Conservation (phyloP, 2,329 filamentous ascomycete species). For the Fusarium drepaniforme region DNA sequence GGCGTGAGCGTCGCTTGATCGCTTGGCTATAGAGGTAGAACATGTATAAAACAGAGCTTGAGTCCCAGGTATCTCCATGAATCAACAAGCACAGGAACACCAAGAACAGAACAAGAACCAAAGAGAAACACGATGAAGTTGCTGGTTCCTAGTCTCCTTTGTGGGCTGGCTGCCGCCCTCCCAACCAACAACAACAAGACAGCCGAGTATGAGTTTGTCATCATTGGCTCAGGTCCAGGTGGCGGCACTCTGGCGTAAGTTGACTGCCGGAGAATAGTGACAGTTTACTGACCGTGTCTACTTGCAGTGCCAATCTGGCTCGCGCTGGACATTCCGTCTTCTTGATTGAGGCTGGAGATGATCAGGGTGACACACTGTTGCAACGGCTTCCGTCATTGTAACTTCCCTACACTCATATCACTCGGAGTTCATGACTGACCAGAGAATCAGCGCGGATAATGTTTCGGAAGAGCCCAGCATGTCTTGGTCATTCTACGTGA, state of each 20-base stretch:
- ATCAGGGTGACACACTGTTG: constrained; percentile 53
- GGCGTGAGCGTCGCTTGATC: neutral
- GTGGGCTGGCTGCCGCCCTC: constrained; percentile 9
- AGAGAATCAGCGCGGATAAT: constrained; percentile 5
- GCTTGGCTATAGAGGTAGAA: neutral
- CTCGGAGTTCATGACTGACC: neutral
- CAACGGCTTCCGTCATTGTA: constrained; percentile 32
- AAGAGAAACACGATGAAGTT: constrained; percentile 6
- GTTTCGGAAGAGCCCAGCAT: constrained; percentile 31
- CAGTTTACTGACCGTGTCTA: neutral
- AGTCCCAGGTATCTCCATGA: neutral
- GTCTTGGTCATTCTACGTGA: constrained; percentile 71
- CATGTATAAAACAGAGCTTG: neutral
- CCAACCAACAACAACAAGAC: neutral
- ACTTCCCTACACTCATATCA: neutral
- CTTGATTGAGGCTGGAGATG: constrained; percentile 68
- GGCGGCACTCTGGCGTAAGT: constrained; percentile 62
- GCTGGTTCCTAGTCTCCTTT: neutral
- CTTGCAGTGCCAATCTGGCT: constrained; percentile 59
- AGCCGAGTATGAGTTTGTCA: constrained; percentile 65
- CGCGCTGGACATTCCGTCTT: constrained; percentile 67
- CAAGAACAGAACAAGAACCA: neutral
- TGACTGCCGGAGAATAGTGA: accelerated
- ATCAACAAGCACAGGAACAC: neutral
- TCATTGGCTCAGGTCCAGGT: constrained; percentile 68